Base-by-base conservation (phyloP, 352 stramenopile species). In the Phytophthora palmivora region DNA sequence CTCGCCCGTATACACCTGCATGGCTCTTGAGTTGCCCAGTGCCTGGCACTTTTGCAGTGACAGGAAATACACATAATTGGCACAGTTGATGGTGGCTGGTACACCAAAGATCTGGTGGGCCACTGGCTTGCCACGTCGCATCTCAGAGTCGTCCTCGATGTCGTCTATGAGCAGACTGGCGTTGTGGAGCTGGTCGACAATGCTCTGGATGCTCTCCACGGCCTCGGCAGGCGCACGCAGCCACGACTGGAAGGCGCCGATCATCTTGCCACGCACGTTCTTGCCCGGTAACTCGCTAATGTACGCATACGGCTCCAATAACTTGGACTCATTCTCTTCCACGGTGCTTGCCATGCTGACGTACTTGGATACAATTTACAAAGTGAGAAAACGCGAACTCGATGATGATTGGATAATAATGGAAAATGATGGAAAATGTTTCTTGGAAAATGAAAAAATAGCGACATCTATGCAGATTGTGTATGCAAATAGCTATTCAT, bases 41-140 rank as follows among this genome's bases (percentile, higher is more conserved):
- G 75, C 70, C 32, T 98, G 87, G 62, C 89, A 98, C 47, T 87
- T 81, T 69, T 99, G 91, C 55, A 99, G 74, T 18, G 97, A 97
- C 57, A 98, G 61, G 69, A 99, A 99, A 63, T 98, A 99, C 8
- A 98, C 95, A 74, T 99, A 99, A 69, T 99, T 99, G 49, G 95
- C 96, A 57, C 86, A 97, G 77, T 99, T 99, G 70, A 99, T 98
- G n/a, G 96, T 98, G 28, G 89, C 86, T 0, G 97, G 88, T 6
- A 99, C 78, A 32, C 97, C 97, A 72, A 98, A 99, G 71, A 99
- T 98, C 3, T 86, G 82, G 74, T 99, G 97, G 18, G 97, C 94
- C 15, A 98, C 95, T 6, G 96, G 96, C 53, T 89, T 77, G n/a
- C 96, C 96, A 6, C 97, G 80, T 12, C 97, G 79, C 65, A 99